A percentile compares a stretch with the other conserved stretches of the same genome.
These are phyloP conservation scores for Dendrocalamus sinicus DNA, from an alignment of 176 grass and related monocot genomes.

Conservation along the genomic window DNA sequence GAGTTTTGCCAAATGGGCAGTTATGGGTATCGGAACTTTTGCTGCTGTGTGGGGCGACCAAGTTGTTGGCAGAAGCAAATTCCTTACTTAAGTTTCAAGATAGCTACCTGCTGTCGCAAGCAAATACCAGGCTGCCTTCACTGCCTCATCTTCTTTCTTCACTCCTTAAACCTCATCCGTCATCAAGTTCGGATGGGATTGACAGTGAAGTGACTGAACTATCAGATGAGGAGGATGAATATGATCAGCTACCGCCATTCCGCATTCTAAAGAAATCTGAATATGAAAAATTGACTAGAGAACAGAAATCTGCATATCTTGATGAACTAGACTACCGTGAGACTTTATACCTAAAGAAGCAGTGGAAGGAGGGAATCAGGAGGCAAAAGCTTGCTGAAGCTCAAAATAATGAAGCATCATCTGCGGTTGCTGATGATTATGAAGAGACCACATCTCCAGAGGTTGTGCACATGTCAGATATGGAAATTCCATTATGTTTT, in stretches of 20 bases:
- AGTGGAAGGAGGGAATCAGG: slow-evolving; percentile 73
- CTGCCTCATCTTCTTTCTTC: slow-evolving; percentile 93
- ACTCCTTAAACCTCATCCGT: slow-evolving; percentile 63
- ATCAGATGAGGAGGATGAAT: slow-evolving; percentile 85
- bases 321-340: slow-evolving; percentile 96
- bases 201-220: slow-evolving; percentile 52
- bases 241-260: slow-evolving; percentile 88
- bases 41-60: slow-evolving; percentile 78
- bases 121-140: slow-evolving; percentile 70
- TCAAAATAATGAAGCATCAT: slow-evolving; percentile 36
- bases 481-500: slow-evolving; percentile 85
- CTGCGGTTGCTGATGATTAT: slow-evolving; percentile 44
- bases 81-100: slow-evolving; percentile 88
- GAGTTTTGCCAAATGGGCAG: slow-evolving; percentile 72
- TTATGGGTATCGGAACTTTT: slow-evolving; percentile 73
- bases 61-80: slow-evolving; percentile 82
- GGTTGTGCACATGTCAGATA: slow-evolving; percentile 72
- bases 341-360: slow-evolving; percentile 91
- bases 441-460: slow-evolving; percentile 61
- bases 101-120: slow-evolving; percentile 72
- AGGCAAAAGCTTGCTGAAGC: slow-evolving; percentile 62
- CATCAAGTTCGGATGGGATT: slow-evolving; percentile 45
- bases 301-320: slow-evolving; percentile 85
- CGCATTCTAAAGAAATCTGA: slow-evolving; percentile 78
- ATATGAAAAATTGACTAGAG: slow-evolving; percentile 72